Evolutionary conservation across 2,329 filamentous ascomycete genomes (phyloP).

Genomic region (Apiospora pterosperma): DNA sequence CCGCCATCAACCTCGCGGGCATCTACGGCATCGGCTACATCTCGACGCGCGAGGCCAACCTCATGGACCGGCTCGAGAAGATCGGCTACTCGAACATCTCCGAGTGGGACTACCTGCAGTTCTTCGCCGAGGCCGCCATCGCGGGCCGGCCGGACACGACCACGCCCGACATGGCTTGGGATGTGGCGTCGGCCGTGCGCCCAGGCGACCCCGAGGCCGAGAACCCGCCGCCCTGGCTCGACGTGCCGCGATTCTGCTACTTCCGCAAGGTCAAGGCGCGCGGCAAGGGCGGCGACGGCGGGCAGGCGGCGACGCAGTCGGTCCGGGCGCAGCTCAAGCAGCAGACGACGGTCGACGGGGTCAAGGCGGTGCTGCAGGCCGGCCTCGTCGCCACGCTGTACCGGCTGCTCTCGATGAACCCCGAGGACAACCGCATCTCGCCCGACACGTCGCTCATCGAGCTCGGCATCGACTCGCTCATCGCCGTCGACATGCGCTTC

Average conservation of each 20-base stretch:
- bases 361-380: not conserved
- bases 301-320: not conserved
- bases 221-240: not conserved
- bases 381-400: not conserved
- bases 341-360: not conserved
- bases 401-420: not conserved
- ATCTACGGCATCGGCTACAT: not conserved
- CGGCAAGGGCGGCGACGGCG: not conserved
- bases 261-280: not conserved
- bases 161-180: not conserved
- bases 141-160: not conserved
- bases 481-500: slow-evolving; percentile 12
- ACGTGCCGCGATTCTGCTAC: not conserved
- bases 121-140: not conserved
- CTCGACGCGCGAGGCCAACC: not conserved
- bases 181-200: not conserved
- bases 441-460: not conserved
- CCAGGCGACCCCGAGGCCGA: not conserved
- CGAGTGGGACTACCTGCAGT: slow-evolving; percentile 1
- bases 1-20: not conserved
- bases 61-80: not conserved
- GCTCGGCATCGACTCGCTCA: slow-evolving; percentile 11
- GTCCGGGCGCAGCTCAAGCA: not conserved
- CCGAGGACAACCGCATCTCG: not conserved
- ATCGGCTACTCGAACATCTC: not conserved